Conservation (phyloP, 306 rosid species). For the Gastrolobium villosum region DNA sequence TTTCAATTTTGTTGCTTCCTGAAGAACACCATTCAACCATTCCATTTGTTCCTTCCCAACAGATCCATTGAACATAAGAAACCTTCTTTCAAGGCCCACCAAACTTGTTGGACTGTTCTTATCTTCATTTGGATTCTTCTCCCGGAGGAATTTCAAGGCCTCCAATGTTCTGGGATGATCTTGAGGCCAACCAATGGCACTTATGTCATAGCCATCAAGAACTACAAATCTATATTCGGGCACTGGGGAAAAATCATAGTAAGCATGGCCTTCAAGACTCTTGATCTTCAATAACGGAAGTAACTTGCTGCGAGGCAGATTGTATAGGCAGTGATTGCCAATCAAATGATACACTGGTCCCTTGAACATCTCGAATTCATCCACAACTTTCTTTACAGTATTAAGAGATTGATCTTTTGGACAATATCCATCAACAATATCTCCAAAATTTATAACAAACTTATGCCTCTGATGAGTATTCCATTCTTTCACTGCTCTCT, state of each 20-base stretch:
- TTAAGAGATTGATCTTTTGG: constrained; percentile 76
- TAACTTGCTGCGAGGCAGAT: constrained; percentile 80
- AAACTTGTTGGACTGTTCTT: constrained; percentile 87
- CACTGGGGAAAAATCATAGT: constrained; percentile 82
- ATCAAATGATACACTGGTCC: constrained; percentile 85
- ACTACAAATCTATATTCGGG: constrained; percentile 78
- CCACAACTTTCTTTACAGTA: constrained; percentile 66
- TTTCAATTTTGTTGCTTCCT: constrained; percentile 71
- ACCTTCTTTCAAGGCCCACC: constrained; percentile 80
- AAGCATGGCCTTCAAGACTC: constrained; percentile 61
- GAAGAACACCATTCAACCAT: constrained; percentile 75
- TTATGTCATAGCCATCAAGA: constrained; percentile 87
- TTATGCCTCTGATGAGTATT: constrained; percentile 65
- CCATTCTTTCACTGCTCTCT: constrained; percentile 87
- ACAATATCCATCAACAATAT: constrained; percentile 92
- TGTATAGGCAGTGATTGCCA: constrained; percentile 97
- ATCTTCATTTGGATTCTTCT: constrained; percentile 81
- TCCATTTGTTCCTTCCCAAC: constrained; percentile 87
- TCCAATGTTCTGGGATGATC: constrained; percentile 72
- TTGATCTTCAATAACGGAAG: constrained; percentile 79
- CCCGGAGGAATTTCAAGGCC: constrained; percentile 69
- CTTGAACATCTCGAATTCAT: constrained; percentile 66
- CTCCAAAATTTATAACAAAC: constrained; percentile 81
- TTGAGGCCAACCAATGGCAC: constrained; percentile 93
- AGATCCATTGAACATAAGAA: constrained; percentile 92